Percentiles rank a stretch among this genome's conserved stretches.
Evolutionary conservation across 129 eudicot genomes (phyloP).

Genomic region (Flaveria ramosissima): DNA sequence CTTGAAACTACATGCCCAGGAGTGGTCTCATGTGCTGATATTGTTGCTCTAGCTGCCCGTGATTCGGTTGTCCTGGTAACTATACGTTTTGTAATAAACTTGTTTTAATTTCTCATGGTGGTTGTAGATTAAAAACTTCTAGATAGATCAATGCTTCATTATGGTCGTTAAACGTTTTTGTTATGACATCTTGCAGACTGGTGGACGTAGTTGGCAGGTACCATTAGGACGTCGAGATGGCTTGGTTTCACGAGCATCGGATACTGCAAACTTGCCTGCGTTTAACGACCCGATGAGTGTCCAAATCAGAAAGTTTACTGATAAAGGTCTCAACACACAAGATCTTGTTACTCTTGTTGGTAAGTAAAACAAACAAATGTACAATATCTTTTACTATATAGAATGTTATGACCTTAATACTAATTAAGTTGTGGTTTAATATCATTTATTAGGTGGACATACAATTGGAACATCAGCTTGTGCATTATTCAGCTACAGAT

Average conservation of each 20-base stretch:
- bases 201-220: constrained; percentile 55
- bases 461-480: constrained; percentile 74
- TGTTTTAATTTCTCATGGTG: neutral
- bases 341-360: constrained; percentile 84
- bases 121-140: neutral
- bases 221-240: constrained; percentile 79
- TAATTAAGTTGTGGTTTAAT: neutral
- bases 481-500: constrained; percentile 56
- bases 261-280: constrained; percentile 55
- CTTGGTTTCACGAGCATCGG: constrained; percentile 58
- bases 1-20: constrained; percentile 65
- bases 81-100: neutral
- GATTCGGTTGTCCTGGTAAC: constrained; percentile 62
- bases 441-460: constrained; percentile 54
- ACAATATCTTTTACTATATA: neutral
- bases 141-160: neutral
- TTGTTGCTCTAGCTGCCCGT: constrained; percentile 73
- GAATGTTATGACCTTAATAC: neutral
- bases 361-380: constrained; percentile 27
- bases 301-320: constrained; percentile 49
- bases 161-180: too few relatives aligned
- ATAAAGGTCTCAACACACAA: constrained; percentile 52
- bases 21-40: constrained; percentile 90
- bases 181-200: constrained; percentile 33
- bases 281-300: constrained; percentile 44